phyloP scores from a whole-genome alignment of 805 yeast genomes.

The Metschnikowia gelsemii region DNA sequence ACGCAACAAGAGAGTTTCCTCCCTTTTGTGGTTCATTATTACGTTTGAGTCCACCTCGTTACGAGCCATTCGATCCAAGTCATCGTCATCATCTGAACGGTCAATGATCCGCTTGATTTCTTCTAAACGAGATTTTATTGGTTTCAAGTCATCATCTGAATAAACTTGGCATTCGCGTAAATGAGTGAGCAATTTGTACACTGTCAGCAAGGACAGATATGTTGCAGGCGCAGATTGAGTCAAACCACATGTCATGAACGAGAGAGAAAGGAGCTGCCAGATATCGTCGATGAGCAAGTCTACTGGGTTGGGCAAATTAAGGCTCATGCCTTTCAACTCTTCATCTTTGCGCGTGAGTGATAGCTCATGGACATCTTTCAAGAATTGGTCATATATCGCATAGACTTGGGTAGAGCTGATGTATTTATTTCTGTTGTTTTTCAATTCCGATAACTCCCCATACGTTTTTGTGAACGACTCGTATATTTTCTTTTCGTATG shows the following conservation, averaged over 20 bases:
- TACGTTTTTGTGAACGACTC: constrained; percentile 30
- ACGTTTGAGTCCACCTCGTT: constrained; percentile 7
- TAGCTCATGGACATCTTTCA: constrained; percentile 52
- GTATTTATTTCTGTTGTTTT: constrained; percentile 63
- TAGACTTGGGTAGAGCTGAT: constrained; percentile 69
- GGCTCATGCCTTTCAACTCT: constrained; percentile 38
- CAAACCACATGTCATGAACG: constrained; percentile 89
- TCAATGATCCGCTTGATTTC: constrained; percentile 68
- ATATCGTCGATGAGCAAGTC: constrained; percentile 83
- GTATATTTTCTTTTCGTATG: constrained; percentile 35
- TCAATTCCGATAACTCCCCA: constrained; percentile 35
- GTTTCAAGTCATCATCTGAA: constrained; percentile 78
- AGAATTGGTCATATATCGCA: constrained; percentile 55
- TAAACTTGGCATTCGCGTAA: constrained; percentile 76
- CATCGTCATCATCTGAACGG: constrained; percentile 18
- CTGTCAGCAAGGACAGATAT: constrained; percentile 84
- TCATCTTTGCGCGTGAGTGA: constrained; percentile 51
- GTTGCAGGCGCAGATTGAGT: constrained; percentile 92
- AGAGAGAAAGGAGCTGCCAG: constrained; percentile 80
- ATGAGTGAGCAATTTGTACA: constrained; percentile 79
- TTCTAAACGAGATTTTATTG: constrained; percentile 68
- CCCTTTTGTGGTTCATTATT: constrained; percentile 40
- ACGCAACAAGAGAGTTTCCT: constrained; percentile 60
- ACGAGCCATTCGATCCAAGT: constrained; percentile 12
- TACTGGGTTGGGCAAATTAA: constrained; percentile 49